Percentiles rank a stretch among this genome's conserved stretches.
Evolutionary conservation across 306 rosid genomes (phyloP).

Genomic region (Gynostemma pentaphyllum): DNA sequence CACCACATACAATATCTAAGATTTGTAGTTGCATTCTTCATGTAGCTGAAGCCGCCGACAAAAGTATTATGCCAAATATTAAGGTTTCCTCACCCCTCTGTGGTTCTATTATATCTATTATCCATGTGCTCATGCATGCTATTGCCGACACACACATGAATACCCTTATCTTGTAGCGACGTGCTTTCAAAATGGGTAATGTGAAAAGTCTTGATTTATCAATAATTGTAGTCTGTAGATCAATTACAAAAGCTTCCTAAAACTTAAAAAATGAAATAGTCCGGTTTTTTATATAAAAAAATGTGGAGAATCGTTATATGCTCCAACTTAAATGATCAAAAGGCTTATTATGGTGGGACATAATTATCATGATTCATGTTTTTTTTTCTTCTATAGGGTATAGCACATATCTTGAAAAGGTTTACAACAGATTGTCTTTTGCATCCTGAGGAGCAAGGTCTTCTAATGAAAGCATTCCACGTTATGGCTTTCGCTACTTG

Average conservation of each 20-base stretch:
- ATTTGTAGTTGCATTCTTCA: constrained; percentile 83
- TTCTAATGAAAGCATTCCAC: too few relatives aligned
- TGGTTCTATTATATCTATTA: not conserved
- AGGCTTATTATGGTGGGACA: not conserved
- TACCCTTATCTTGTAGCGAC: too few relatives aligned
- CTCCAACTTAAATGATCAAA: too few relatives aligned
- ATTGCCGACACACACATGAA: not conserved
- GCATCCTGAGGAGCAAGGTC: constrained; percentile 81
- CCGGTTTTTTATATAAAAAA: too few relatives aligned
- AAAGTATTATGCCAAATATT: constrained; percentile 86
- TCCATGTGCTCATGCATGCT: too few relatives aligned
- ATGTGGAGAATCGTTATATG: too few relatives aligned
- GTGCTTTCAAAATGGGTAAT: too few relatives aligned
- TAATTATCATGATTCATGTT: constrained; percentile 17
- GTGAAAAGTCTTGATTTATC: too few relatives aligned
- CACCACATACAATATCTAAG: constrained; percentile 77
- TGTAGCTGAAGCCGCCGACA: constrained; percentile 77
- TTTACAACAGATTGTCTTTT: constrained; percentile 72
- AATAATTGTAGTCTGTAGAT: too few relatives aligned
- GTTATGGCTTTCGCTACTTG: constrained; percentile 87
- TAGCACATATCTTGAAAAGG: constrained; percentile 73
- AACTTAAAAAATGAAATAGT: too few relatives aligned
- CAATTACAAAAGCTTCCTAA: too few relatives aligned
- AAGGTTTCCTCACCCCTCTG: constrained; percentile 28
- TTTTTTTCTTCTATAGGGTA: constrained; percentile 44